Conservation (phyloP, 2,329 filamentous ascomycete genomes). For the Ceratocystis diversiconidia region DNA sequence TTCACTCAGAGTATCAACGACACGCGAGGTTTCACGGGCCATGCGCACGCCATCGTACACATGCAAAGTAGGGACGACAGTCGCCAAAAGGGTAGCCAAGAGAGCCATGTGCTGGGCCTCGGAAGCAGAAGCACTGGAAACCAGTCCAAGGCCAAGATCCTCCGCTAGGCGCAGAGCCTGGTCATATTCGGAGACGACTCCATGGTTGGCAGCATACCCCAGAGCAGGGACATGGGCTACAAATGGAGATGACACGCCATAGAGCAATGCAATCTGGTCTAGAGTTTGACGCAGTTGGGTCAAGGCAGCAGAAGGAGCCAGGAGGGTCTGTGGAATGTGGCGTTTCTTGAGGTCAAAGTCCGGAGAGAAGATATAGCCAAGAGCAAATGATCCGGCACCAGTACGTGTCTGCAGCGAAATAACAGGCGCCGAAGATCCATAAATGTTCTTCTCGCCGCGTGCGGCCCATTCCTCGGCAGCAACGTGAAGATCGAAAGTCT, state of each 20-base stretch:
- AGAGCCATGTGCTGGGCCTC: slow-evolving; percentile 92
- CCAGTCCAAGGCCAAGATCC: slow-evolving; percentile 74
- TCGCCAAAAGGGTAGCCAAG: slow-evolving; percentile 69
- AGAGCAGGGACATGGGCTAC: slow-evolving; percentile 84
- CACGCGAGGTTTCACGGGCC: slow-evolving; percentile 65
- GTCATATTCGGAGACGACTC: slow-evolving; percentile 77
- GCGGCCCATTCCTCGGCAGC: slow-evolving; percentile 66
- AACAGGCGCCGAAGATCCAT: slow-evolving; percentile 66
- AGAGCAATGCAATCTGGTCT: slow-evolving; percentile 83
- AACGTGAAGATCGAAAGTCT: slow-evolving; percentile 79
- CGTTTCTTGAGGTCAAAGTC: slow-evolving; percentile 89
- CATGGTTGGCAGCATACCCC: slow-evolving; percentile 58
- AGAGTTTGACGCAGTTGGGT: slow-evolving; percentile 67
- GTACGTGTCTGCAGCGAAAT: slow-evolving; percentile 72
- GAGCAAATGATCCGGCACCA: slow-evolving; percentile 77
- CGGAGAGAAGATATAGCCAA: slow-evolving; percentile 95
- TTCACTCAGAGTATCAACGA: slow-evolving; percentile 70
- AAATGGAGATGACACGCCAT: slow-evolving; percentile 82
- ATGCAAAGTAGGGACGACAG: slow-evolving; percentile 68
- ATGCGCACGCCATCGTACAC: slow-evolving; percentile 78
- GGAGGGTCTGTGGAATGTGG: slow-evolving; percentile 76
- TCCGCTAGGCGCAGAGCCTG: slow-evolving; percentile 68
- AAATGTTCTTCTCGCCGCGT: slow-evolving; percentile 58
- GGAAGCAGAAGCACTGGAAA: slow-evolving; percentile 73
- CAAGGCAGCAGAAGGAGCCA: slow-evolving; percentile 74